phyloP scores from a whole-genome alignment of 73 alveolate genomes.

The Paramecium sexaurelia region DNA sequence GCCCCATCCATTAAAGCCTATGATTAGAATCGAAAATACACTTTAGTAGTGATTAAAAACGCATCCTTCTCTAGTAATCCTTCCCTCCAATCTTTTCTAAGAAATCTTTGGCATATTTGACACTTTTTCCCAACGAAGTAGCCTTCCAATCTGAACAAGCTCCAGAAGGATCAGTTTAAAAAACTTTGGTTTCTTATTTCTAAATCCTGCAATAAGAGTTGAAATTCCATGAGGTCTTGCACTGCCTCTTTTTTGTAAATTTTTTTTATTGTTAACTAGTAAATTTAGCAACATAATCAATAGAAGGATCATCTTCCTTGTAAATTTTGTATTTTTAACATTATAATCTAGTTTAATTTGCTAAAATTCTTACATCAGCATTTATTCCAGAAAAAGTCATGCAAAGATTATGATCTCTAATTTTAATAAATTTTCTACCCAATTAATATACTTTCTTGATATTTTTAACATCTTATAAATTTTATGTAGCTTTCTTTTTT shows the following conservation, averaged over 20 bases:
- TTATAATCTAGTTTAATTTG: slow-evolving; percentile 89
- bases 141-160: slow-evolving; percentile 96
- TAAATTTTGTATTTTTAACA: slow-evolving; percentile 88
- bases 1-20: slow-evolving; percentile 91
- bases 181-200: slow-evolving; percentile 83
- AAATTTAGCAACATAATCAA: slow-evolving; percentile 91
- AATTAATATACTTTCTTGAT: slow-evolving; percentile 84
- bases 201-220: slow-evolving; percentile 91
- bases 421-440: neutral
- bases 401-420: slow-evolving; percentile 88
- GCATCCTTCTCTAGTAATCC: slow-evolving; percentile 81
- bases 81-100: slow-evolving; percentile 88
- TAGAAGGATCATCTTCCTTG: slow-evolving; percentile 90
- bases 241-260: slow-evolving; percentile 95
- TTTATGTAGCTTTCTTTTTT: slow-evolving; percentile 93
- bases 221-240: slow-evolving; percentile 97
- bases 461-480: slow-evolving; percentile 93
- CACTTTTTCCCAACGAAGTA: slow-evolving; percentile 92
- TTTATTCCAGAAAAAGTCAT: slow-evolving; percentile 97
- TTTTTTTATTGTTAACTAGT: slow-evolving; percentile 88
- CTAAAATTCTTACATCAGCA: slow-evolving; percentile 96
- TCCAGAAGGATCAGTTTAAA: slow-evolving; percentile 97
- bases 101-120: slow-evolving; percentile 85
- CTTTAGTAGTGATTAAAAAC: slow-evolving; percentile 80
- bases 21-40: neutral